Base-by-base conservation (phyloP, 1,284 basidiomycete species). In the Sporisorium scitamineum region DNA sequence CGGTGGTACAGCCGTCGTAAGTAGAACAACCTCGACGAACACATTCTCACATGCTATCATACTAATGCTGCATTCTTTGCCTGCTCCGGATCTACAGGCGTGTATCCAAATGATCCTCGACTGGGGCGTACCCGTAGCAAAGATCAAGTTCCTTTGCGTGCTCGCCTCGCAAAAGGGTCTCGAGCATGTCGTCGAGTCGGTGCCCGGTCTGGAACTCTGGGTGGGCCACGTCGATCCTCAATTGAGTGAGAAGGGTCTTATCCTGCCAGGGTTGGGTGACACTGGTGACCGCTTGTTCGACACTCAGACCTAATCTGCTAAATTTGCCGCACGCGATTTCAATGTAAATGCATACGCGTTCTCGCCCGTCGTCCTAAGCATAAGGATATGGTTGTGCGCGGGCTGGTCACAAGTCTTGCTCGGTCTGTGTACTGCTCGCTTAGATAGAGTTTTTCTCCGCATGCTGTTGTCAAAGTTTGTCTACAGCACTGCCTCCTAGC, bases 131-230 rank as follows among this genome's bases (percentile, higher is more conserved):
- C 75, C 78, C 4, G 79, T 86, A 45, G 61, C 80, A 24, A 85
- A 91, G 79, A 91, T 97, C 86, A 95, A 94, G 87, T 88, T 97
- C 44, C 88, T 97, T 34, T 91, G 90, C 53, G 89, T 98, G 10
- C 89, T 97, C 22, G 95, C 90, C 0, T 94, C 93, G 3, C 88
- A 91, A 82, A 86, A 89, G 31, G 95, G 95, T 20, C 86, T 97
- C 41, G 86, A 89, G 51, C 88, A 90, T 62, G 90, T 98, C 11
- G 88, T 89, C 44, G 70, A 80, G 0, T 89, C 89, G 69, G 92
- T 90, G 85, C 95, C 94, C 0, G 91, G 91, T 2, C 88, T 98
- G 18, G 92, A 96, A 89, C 93, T 93, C 14, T 81, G 70, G 77
- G 64, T 76, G 5, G 82, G 80, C 7, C 66, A 75, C 22, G 68